Conservation (phyloP, 1,284 basidiomycete species). For the Austroboletus rostrupii region DNA sequence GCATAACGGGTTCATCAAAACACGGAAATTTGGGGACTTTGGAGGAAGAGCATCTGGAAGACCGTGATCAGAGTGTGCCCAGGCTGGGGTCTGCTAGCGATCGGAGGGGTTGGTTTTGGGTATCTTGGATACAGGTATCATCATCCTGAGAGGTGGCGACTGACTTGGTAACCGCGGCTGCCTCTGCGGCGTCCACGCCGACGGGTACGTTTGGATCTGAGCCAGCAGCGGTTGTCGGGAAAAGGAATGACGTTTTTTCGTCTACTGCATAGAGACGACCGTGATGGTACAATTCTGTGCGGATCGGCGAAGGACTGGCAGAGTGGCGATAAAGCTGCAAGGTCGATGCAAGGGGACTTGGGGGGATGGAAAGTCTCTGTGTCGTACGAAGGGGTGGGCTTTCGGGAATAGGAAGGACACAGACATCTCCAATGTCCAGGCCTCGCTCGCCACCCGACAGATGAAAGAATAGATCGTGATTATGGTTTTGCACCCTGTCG, state of each 20-base stretch:
- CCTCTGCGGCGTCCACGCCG: constrained; percentile 30
- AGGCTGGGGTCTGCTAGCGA: constrained; percentile 12
- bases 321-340: neutral
- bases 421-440: neutral
- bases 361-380: neutral
- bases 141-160: neutral
- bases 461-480: constrained; percentile 7
- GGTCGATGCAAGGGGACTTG: neutral
- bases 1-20: constrained; percentile 54
- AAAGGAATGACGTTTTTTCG: constrained; percentile 37
- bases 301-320: constrained; percentile 10
- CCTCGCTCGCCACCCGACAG: constrained; percentile 9
- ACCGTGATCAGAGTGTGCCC: neutral
- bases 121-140: neutral
- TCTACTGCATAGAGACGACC: constrained; percentile 37
- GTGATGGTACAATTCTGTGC: constrained; percentile 18
- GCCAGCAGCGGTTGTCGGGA: constrained; percentile 41
- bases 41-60: constrained; percentile 27
- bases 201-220: constrained; percentile 27
- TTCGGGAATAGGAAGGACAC: constrained; percentile 5
- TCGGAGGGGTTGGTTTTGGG: constrained; percentile 12
- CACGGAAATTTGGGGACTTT: constrained; percentile 50
- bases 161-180: constrained; percentile 19
- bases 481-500: neutral
- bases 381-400: neutral